Conservation (phyloP, 177 flowering plant genomes). For the Vitis hybrid region DNA sequence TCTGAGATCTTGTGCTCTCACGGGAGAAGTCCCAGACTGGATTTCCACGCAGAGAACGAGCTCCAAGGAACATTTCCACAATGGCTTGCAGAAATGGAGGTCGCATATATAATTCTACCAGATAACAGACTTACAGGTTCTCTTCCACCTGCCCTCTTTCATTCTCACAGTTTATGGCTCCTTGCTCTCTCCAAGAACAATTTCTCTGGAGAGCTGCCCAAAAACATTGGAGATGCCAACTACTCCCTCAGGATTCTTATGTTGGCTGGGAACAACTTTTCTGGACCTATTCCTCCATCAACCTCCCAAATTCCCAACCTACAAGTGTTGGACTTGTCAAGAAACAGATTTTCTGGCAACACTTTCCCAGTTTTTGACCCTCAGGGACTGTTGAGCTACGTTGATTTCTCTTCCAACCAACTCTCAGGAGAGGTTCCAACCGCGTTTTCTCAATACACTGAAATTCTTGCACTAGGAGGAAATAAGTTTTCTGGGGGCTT, state of each 20-base stretch:
- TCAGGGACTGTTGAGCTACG: no score
- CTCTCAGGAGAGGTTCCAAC: slow-evolving; percentile 43
- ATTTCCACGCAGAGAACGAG: slow-evolving; percentile 42
- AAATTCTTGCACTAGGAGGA: slow-evolving; percentile 34
- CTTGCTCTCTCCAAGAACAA: slow-evolving; percentile 48
- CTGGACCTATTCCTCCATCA: slow-evolving; percentile 44
- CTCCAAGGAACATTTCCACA: slow-evolving; percentile 40
- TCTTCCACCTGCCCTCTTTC: slow-evolving; percentile 37
- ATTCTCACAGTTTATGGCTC: slow-evolving; percentile 42
- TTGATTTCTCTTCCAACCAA: slow-evolving; percentile 26
- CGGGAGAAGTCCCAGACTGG: slow-evolving; percentile 49
- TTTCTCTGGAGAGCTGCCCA: slow-evolving; percentile 47
- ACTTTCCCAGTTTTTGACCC: slow-evolving; percentile 33
- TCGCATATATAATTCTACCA: slow-evolving; percentile 23
- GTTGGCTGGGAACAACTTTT: slow-evolving; percentile 47
- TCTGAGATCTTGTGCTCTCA: slow-evolving; percentile 38
- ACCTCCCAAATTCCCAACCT: slow-evolving; percentile 32
- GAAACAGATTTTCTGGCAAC: slow-evolving; percentile 43
- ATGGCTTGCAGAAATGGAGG: no score
- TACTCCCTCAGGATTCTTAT: slow-evolving; percentile 30
- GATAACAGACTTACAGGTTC: slow-evolving; percentile 41
- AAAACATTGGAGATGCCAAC: slow-evolving; percentile 42
- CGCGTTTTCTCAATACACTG: slow-evolving; percentile 27
- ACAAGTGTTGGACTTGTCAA: slow-evolving; percentile 42
- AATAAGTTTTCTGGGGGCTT: slow-evolving; percentile 45